Percentiles rank a stretch among this genome's conserved stretches.
Evolutionary conservation across 805 yeast genomes (phyloP).

Genomic region (Zygotorulaspora danielsina): DNA sequence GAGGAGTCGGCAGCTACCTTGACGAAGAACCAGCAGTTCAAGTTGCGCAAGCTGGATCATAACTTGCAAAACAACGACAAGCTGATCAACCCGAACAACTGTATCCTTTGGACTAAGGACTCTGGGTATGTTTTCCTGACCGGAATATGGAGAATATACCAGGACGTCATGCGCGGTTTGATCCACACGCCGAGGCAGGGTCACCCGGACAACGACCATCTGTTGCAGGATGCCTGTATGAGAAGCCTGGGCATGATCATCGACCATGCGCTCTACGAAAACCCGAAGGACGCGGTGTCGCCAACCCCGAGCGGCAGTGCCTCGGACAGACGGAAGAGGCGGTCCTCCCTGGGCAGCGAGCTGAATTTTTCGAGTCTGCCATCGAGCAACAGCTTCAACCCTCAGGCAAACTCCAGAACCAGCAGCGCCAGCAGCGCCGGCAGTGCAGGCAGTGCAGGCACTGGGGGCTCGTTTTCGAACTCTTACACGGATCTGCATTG

Average conservation of each 20-base stretch:
- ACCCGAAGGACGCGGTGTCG: not conserved
- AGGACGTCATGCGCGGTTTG: slow-evolving; percentile 34
- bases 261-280: slow-evolving; percentile 23
- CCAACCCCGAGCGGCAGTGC: not conserved
- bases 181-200: slow-evolving; percentile 14
- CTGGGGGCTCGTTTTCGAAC: not conserved
- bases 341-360: slow-evolving; percentile 12
- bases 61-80: slow-evolving; percentile 14
- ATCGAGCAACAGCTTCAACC: not conserved
- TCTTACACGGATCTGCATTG: slow-evolving; percentile 33
- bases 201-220: not conserved
- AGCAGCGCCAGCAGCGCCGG: not conserved
- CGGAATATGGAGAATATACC: slow-evolving; percentile 70
- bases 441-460: not conserved
- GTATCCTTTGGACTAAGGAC: slow-evolving; percentile 81
- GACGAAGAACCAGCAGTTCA: slow-evolving; percentile 34
- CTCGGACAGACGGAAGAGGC: slow-evolving; percentile 12
- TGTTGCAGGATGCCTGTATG: slow-evolving; percentile 13
- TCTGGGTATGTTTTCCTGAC: slow-evolving; percentile 86
- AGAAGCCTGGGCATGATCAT: slow-evolving; percentile 20
- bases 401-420: not conserved
- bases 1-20: slow-evolving; percentile 12
- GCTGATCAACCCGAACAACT: slow-evolving; percentile 44
- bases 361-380: not conserved
- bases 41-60: slow-evolving; percentile 27